Conservation (phyloP, 2,329 filamentous ascomycete species). For the Alternaria postmessia region DNA sequence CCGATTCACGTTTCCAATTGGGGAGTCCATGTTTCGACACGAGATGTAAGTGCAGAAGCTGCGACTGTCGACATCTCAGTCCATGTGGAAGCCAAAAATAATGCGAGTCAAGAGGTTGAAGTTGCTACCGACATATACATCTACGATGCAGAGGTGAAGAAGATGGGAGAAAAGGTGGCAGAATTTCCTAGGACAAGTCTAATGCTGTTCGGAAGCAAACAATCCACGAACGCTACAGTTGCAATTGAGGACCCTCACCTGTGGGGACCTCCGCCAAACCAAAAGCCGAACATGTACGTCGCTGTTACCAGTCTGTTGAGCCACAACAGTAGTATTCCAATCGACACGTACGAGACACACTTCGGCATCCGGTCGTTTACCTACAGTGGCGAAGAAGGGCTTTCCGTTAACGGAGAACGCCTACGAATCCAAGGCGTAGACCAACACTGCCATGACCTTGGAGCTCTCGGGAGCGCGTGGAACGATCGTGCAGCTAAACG, state of each 20-base stretch:
- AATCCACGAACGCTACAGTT: slow-evolving; percentile 48
- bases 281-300: slow-evolving; percentile 59
- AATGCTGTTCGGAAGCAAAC: slow-evolving; percentile 33
- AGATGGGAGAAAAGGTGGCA: slow-evolving; percentile 23
- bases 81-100: slow-evolving; percentile 38
- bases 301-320: slow-evolving; percentile 52
- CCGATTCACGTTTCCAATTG: slow-evolving; percentile 58
- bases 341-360: slow-evolving; percentile 51
- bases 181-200: background rate
- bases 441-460: slow-evolving; percentile 61
- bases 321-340: slow-evolving; percentile 41
- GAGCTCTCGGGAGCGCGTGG: slow-evolving; percentile 61
- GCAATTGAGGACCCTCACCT: slow-evolving; percentile 53
- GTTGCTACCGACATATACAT: slow-evolving; percentile 54
- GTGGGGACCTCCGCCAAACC: slow-evolving; percentile 59
- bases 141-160: slow-evolving; percentile 45
- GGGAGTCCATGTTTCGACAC: slow-evolving; percentile 59
- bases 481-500: slow-evolving; percentile 59
- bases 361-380: slow-evolving; percentile 60
- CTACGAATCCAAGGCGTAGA: slow-evolving; percentile 58
- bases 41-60: slow-evolving; percentile 53
- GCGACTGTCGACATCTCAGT: slow-evolving; percentile 58
- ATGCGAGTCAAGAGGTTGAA: slow-evolving; percentile 44
- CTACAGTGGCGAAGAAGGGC: slow-evolving; percentile 53
- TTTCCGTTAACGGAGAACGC: slow-evolving; percentile 58